Base-by-base conservation (phyloP, 2,329 filamentous ascomycete species). In the Tolypocladium guangdongense region DNA sequence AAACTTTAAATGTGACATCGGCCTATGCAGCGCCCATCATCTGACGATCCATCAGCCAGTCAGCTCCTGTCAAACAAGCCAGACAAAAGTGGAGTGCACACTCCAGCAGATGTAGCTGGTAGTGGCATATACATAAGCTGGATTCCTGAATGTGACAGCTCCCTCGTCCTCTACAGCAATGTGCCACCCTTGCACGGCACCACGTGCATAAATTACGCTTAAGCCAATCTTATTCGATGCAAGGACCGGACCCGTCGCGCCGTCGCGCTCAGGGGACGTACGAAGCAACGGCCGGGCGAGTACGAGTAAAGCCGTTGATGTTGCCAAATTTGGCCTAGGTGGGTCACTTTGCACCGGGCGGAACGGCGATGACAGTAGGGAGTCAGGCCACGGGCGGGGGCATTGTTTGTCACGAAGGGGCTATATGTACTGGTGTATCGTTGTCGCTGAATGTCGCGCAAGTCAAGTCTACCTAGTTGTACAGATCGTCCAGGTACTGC, bases 401-500 rank as follows among this genome's bases (percentile, higher is more conserved):
- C 24, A 4, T n/a, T n/a, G 41, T 45, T 30, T 45, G n/a, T n/a
- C n/a, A n/a, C 24, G n/a, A 8, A 45, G 5, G 5, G 3, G n/a
- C n/a, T n/a, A n/a, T n/a, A n/a, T n/a, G n/a, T n/a, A 43, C 30
- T 30, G 8, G 24, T 27, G 41, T 8, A 24, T 27, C 2, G 5
- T 16, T 24, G 39, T 27, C 30, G 30, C 30, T 7, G 30, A 8
- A 8, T 30, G 30, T 7, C 30, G 30, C 4, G 27, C 6, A 3
- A 27, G 39, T 41, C 11, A 8, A 30, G 14, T 43, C 39, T 33
- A 33, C 20, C 27, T 33, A 47, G 43, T 20, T 33, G 43, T 65
- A 58, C 18, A 63, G 52, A 24, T 56, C 55, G 33, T 53, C 55
- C 16, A 66, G 56, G 56, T 70, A 70, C 32, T 56, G 51, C 38